Percentiles rank a stretch among this genome's conserved stretches.
Conservation (phyloP, 805 yeast species). For the Cyberlindnera subsufficiens region DNA sequence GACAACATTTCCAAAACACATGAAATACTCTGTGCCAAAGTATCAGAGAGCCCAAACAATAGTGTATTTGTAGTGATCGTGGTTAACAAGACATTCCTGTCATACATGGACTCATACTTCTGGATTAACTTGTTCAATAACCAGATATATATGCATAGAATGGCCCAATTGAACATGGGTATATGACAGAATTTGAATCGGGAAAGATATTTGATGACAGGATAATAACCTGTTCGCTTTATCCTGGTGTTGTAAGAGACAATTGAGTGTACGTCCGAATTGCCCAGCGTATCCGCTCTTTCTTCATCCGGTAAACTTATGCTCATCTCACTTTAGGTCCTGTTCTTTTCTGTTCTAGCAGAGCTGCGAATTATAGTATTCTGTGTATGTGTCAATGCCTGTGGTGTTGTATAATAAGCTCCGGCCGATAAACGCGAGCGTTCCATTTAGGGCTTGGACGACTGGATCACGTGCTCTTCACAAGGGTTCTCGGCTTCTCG, state of each 20-base stretch:
- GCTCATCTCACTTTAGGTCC: conserved; percentile 2
- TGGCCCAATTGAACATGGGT: conserved; percentile 51
- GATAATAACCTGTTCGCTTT: conserved; percentile 15
- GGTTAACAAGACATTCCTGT: conserved; percentile 62
- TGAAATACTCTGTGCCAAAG: conserved; percentile 62
- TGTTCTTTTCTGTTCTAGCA: background rate
- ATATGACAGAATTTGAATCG: conserved; percentile 36
- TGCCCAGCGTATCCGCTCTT: background rate
- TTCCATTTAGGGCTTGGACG: background rate
- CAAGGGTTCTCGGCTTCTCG: background rate
- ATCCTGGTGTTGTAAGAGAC: conserved; percentile 9
- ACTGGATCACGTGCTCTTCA: background rate
- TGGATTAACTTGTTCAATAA: conserved; percentile 49
- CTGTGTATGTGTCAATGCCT: background rate
- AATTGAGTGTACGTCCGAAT: conserved; percentile 5
- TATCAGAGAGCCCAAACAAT: conserved; percentile 85
- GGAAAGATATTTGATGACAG: conserved; percentile 17
- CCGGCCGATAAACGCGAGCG: background rate
- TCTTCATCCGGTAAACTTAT: conserved; percentile 10
- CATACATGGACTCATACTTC: conserved; percentile 55
- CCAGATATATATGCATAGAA: conserved; percentile 42
- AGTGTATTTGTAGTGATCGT: conserved; percentile 76
- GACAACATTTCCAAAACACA: conserved; percentile 15
- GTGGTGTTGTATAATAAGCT: background rate
- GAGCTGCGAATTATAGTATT: background rate